These are phyloP conservation scores for Tolypocladium album DNA, from an alignment of 2,329 filamentous ascomycete species.

Conservation along the genomic window DNA sequence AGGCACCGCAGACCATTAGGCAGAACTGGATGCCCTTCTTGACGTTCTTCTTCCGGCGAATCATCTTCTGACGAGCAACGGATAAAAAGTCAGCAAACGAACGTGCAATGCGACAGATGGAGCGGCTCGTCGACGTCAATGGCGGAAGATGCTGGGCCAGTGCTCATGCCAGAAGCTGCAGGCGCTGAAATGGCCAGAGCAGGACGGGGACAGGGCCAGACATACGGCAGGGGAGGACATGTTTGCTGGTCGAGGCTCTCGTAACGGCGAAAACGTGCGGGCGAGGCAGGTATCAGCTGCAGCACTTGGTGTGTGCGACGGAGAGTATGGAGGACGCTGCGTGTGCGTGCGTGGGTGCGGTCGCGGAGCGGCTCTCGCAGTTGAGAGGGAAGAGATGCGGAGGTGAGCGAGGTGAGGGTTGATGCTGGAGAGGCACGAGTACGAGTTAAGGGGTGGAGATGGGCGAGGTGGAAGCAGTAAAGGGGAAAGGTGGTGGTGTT, in stretches of 20 bases:
- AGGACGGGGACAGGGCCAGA: constrained; percentile 1
- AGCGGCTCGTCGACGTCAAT: background rate
- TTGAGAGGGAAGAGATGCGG: constrained; percentile 4
- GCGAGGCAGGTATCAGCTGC: background rate
- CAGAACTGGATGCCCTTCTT: constrained; percentile 99
- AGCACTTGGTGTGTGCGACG: background rate
- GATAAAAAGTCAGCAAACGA: constrained; percentile 14
- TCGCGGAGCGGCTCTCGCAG: constrained; percentile 1
- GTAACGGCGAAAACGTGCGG: background rate
- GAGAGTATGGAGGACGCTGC: background rate
- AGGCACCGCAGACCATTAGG: constrained; percentile 99
- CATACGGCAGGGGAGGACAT: constrained; percentile 15
- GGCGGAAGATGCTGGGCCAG: background rate
- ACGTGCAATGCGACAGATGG: background rate
- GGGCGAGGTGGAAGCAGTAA: constrained; percentile 4
- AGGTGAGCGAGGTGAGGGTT: constrained; percentile 6
- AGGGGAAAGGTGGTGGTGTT: constrained; percentile 6
- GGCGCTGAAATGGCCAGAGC: background rate
- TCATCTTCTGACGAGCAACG: constrained; percentile 60
- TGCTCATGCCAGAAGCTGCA: background rate
- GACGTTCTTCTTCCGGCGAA: constrained; percentile 99
- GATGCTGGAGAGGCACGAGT: background rate
- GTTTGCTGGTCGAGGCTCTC: constrained; percentile 5
- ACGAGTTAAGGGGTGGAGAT: constrained; percentile 2
- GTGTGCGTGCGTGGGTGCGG: background rate